Base-by-base conservation (phyloP, 2,329 filamentous ascomycete genomes). In the Colletotrichum lentis region DNA sequence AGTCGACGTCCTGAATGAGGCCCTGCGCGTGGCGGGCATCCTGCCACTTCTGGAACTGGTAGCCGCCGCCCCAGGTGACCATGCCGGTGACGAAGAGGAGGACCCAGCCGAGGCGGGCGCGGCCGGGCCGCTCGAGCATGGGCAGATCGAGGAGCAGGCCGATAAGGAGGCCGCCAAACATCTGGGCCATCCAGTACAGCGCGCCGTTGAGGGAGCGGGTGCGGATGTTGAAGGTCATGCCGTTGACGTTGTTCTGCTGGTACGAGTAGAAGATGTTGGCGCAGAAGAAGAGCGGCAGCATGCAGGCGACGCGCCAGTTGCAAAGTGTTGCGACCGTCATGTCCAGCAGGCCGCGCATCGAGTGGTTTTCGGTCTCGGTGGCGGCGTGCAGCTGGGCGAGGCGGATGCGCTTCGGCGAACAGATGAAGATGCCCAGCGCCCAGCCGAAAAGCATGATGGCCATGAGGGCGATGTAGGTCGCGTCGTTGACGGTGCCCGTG, bases 1-100 rank as follows among this genome's bases (percentile, higher is more conserved):
- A 85, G 73, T 85, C 83, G 63, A 85, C 75, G 58, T 82, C 78
- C 62, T 84, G 79, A 68, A 80, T 80, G 22, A 77, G 72, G 3
- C 80, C 80, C 5, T 70, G 56, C 20, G 77, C 79, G n/a, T 79
- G 71, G 16, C 80, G 76, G 61, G 73, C 62, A 71, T 85, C 75
- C 72, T 88, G 86, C 72, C 84, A 84, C 68, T 79, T 83, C 79
- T 91, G 87, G 79, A 91, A 91, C 20, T 81, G 84, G 72, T 88
- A 90, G n/a, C 89, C 90, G 27, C 83, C 84, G 35, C 84, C 85
- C 85, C 84, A 87, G 69, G 85, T 83, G n/a, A 71, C 79, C 81
- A 86, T 84, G 1, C 82, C 84, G 5, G 81, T 79, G 3, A 80
- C 75, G 35, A 86, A 81, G 39, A 87, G 77, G 47, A 82, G 74